Conservation (phyloP, 2,329 filamentous ascomycete species). For the Penicillium sp. region DNA sequence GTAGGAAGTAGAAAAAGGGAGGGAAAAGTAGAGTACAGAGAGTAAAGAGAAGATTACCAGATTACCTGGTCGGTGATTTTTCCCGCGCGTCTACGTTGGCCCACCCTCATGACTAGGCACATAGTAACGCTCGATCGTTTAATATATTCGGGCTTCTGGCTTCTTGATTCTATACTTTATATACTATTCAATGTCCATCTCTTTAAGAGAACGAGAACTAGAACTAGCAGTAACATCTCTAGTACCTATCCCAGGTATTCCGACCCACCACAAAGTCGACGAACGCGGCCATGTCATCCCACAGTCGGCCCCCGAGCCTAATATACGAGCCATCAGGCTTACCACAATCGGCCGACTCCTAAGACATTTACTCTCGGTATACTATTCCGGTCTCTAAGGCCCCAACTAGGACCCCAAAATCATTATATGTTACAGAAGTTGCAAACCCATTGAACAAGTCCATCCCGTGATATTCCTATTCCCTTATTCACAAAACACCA, state of each 20-base stretch:
- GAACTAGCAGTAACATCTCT: background rate
- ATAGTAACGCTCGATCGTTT: no score
- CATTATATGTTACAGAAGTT: background rate
- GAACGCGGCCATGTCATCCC: background rate
- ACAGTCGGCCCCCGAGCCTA: background rate
- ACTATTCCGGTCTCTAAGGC: background rate
- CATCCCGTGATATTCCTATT: background rate
- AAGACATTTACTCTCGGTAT: background rate
- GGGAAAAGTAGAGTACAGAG: background rate
- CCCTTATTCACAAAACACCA: background rate
- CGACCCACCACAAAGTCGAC: background rate
- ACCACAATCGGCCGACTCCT: background rate
- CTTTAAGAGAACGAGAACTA: background rate
- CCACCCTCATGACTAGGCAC: background rate
- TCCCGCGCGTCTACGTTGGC: slow-evolving; percentile 9
- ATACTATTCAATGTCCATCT: background rate
- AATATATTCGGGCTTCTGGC: no score
- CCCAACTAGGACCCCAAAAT: no score
- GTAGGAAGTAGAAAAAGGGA: background rate
- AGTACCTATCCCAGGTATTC: background rate
- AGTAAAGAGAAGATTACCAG: background rate
- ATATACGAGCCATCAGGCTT: background rate
- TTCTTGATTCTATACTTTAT: no score
- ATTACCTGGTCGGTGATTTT: slow-evolving; percentile 6
- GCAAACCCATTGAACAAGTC: background rate